phyloP scores from a whole-genome alignment of 805 yeast species.

The Sungouiozyma ichnusensis region DNA sequence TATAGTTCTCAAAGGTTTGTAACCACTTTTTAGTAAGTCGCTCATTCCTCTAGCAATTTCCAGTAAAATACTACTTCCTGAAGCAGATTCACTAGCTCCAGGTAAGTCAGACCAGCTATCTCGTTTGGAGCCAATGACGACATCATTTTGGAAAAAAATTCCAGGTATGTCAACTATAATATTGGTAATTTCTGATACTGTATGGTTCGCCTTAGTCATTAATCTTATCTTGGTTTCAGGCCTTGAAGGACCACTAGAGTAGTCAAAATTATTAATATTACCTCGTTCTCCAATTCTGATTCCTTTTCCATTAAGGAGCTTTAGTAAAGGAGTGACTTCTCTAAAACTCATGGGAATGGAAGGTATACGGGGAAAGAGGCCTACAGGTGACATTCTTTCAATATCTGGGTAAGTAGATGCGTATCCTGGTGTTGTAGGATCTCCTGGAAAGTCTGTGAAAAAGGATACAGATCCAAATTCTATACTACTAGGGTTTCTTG shows the following conservation, averaged over 20 bases:
- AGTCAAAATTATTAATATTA: constrained; percentile 33
- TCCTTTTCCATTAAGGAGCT: constrained; percentile 31
- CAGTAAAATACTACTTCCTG: constrained; percentile 39
- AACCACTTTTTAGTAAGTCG: constrained; percentile 37
- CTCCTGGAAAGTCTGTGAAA: constrained; percentile 56
- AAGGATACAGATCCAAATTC: constrained; percentile 53
- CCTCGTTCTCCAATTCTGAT: constrained; percentile 32
- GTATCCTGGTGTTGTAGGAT: constrained; percentile 69
- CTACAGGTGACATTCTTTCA: constrained; percentile 33
- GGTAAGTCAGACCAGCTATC: constrained; percentile 38
- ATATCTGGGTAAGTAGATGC: constrained; percentile 37
- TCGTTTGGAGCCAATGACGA: constrained; percentile 46
- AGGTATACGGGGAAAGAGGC: constrained; percentile 41
- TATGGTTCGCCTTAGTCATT: constrained; percentile 34
- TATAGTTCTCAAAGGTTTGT: constrained; percentile 67
- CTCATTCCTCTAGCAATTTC: constrained; percentile 45
- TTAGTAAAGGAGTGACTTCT: constrained; percentile 35
- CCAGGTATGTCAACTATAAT: constrained; percentile 49
- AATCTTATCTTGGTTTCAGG: constrained; percentile 27
- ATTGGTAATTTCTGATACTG: constrained; percentile 37
- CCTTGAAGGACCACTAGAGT: constrained; percentile 38
- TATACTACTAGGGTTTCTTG: constrained; percentile 50
- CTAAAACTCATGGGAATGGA: constrained; percentile 40
- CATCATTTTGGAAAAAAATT: constrained; percentile 39
- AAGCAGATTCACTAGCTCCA: constrained; percentile 43